Percentiles rank a stretch among this genome's conserved stretches.
Conservation (phyloP, 495 filamentous ascomycete genomes). For the Aspergillus steynii region DNA sequence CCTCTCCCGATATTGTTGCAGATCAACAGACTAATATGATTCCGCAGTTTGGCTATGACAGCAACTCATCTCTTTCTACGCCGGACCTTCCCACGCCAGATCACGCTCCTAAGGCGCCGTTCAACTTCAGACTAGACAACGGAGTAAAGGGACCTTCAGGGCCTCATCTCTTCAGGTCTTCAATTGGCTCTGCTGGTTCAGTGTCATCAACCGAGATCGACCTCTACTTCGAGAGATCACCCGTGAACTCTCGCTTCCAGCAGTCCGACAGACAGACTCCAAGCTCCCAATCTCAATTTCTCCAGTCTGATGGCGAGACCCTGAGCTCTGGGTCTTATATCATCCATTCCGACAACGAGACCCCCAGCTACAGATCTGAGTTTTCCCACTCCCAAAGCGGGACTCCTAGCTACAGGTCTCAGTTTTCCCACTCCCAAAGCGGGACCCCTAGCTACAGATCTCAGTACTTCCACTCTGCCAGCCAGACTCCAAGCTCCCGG, state of each 20-base stretch:
- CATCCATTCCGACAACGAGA: neutral
- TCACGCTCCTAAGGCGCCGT: conserved; percentile 16
- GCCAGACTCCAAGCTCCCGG: neutral
- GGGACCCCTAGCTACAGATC: neutral
- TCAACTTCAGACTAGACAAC: conserved; percentile 40
- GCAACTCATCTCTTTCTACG: conserved; percentile 16
- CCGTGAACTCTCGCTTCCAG: conserved; percentile 20
- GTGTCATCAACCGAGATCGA: conserved; percentile 52
- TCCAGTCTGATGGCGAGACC: neutral
- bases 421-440: neutral
- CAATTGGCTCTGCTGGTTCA: conserved; percentile 27
- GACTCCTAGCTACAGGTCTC: neutral
- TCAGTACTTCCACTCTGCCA: neutral
- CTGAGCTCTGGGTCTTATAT: neutral
- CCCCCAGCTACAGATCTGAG: neutral
- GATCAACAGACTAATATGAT: neutral
- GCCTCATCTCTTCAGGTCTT: conserved; percentile 76
- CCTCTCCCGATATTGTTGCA: neutral
- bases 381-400: neutral
- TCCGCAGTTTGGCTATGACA: conserved; percentile 18
- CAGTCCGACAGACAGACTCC: neutral
- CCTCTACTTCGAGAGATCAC: conserved; percentile 67
- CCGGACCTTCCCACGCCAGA: conserved; percentile 22
- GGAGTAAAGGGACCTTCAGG: conserved; percentile 64
- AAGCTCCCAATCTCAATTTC: neutral